These are phyloP conservation scores for Penicillium sp. DNA, from an alignment of 2,329 filamentous ascomycete species.

Conservation along the genomic window DNA sequence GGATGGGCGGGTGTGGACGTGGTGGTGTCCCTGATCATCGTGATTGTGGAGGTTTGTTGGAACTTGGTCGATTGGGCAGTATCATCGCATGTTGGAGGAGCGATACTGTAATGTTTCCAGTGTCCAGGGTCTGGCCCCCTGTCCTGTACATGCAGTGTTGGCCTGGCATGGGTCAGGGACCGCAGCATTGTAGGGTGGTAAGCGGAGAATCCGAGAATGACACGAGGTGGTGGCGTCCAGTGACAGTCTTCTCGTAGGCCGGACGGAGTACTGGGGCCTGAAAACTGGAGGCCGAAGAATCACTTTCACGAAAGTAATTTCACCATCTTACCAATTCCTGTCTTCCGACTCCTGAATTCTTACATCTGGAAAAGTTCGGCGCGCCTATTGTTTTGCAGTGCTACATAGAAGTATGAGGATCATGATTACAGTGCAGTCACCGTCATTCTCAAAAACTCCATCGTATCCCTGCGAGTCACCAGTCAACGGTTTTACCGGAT, in stretches of 20 bases:
- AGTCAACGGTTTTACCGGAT: conserved; percentile 2
- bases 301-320: not conserved
- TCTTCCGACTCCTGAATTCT: not conserved
- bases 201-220: not conserved
- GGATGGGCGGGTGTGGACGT: conserved; percentile 18
- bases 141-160: too few species aligned
- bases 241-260: not conserved
- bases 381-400: not conserved
- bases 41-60: conserved; percentile 2
- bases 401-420: too few species aligned
- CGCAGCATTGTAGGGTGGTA: not conserved
- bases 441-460: not conserved
- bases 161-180: not conserved
- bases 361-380: not conserved
- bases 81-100: not conserved
- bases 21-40: conserved; percentile 7
- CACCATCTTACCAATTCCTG: not conserved
- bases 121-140: not conserved
- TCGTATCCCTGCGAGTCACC: not conserved
- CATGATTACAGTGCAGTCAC: not conserved
- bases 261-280: not conserved
- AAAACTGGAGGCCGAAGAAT: not conserved
- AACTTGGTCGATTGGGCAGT: not conserved
- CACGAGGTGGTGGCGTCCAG: conserved; percentile 2
- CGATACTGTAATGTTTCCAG: not conserved